Evolutionary conservation across 2,329 filamentous ascomycete genomes (phyloP).

Genomic region (Paecilomyces fulvus): DNA sequence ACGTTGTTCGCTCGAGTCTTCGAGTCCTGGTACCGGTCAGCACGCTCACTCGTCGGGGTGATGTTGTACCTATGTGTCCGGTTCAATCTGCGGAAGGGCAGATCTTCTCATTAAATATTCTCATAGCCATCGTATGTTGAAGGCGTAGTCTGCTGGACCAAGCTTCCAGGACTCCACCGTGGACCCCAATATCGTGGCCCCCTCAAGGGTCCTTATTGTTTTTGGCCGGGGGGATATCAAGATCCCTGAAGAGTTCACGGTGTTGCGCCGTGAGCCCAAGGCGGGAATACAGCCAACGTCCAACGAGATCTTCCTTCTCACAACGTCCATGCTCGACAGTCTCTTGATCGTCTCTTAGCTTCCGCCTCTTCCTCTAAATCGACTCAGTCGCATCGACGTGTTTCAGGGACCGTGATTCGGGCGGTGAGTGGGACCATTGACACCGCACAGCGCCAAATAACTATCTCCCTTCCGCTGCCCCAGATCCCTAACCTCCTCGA

Average conservation of each 20-base stretch:
- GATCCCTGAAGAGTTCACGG: neutral
- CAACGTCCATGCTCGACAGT: neutral
- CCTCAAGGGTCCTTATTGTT: neutral
- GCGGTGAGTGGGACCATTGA: slow-evolving; percentile 1
- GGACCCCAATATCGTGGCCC: neutral
- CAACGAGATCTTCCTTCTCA: neutral
- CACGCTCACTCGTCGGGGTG: neutral
- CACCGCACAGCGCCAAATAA: slow-evolving; percentile 1
- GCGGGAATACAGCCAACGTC: neutral
- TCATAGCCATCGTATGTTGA: neutral
- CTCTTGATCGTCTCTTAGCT: neutral
- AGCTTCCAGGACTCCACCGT: neutral
- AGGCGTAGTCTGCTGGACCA: neutral
- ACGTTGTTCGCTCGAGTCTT: neutral
- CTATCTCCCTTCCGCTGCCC: slow-evolving; percentile 2
- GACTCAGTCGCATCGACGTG: slow-evolving; percentile 3
- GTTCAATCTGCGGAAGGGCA: neutral
- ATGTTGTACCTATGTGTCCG: neutral
- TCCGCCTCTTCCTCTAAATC: neutral
- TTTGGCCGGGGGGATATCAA: neutral
- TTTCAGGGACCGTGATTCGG: slow-evolving; percentile 3
- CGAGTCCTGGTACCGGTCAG: neutral
- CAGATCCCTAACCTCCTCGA: slow-evolving; percentile 6
- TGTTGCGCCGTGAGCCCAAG: neutral
- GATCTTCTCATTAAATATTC: neutral